phyloP scores from a whole-genome alignment of 1,284 basidiomycete genomes.

The Hemileccinum hortonii region DNA sequence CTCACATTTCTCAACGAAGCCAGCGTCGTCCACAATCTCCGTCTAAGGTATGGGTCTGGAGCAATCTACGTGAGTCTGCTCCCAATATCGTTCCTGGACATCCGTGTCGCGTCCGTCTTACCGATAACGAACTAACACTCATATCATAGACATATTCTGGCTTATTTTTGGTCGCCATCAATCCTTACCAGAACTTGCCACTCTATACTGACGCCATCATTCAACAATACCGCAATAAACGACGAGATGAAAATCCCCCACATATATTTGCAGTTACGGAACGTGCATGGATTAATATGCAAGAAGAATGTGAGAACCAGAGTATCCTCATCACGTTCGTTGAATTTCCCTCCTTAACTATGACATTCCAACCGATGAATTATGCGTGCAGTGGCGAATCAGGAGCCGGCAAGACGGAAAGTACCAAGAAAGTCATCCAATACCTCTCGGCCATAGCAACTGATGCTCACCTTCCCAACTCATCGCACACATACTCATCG shows the following conservation, averaged over 20 bases:
- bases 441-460: constrained; percentile 97
- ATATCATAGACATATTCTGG: constrained; percentile 85
- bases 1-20: constrained; percentile 98
- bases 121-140: constrained; percentile 14
- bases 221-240: constrained; percentile 89
- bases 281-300: constrained; percentile 98
- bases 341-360: neutral
- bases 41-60: constrained; percentile 87
- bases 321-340: constrained; percentile 96
- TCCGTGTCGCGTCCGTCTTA: constrained; percentile 2
- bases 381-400: constrained; percentile 80
- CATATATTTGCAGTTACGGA: constrained; percentile 99
- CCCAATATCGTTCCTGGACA: neutral
- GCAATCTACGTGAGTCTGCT: constrained; percentile 85
- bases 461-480: constrained; percentile 63
- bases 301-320: constrained; percentile 96
- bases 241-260: constrained; percentile 93
- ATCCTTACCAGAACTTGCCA: constrained; percentile 92
- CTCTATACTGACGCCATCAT: constrained; percentile 93
- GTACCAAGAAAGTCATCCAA: constrained; percentile 99
- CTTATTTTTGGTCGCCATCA: constrained; percentile 96
- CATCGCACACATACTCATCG: constrained; percentile 61
- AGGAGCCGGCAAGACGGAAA: constrained; percentile 99
- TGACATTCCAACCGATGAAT: constrained; percentile 1
- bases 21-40: constrained; percentile 95